Evolutionary conservation across 192 early-diverging fungal species (phyloP).

Genomic region (Backusella psychrophila): DNA sequence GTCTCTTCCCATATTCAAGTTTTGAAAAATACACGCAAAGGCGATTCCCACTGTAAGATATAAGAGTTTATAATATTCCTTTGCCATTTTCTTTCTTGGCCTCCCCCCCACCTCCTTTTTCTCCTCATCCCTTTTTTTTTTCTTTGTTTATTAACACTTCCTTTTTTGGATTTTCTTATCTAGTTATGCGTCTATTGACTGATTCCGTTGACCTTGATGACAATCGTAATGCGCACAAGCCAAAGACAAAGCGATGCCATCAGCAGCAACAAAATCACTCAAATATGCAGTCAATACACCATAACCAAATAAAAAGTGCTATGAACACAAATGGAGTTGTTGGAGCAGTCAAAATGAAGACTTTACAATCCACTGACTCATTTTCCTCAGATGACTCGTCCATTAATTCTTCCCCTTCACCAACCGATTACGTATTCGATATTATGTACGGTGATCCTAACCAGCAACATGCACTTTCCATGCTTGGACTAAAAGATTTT

Average conservation of each 20-base stretch:
- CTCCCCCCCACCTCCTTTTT: neutral
- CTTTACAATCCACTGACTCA: conserved; percentile 25
- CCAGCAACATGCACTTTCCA: conserved; percentile 14
- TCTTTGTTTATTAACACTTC: conserved; percentile 8
- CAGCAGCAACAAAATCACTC: neutral
- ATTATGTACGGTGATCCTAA: conserved; percentile 31
- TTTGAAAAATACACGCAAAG: conserved; percentile 68
- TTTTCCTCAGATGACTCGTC: conserved; percentile 39
- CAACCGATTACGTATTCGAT: conserved; percentile 40
- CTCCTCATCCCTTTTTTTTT: conserved; percentile 3
- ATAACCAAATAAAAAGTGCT: neutral
- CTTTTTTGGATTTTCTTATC: neutral
- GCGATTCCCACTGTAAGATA: conserved; percentile 48
- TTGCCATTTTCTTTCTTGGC: neutral
- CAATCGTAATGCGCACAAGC: conserved; percentile 10
- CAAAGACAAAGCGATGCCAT: conserved; percentile 3
- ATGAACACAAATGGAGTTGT: neutral
- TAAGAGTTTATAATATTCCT: neutral
- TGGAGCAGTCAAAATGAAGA: conserved; percentile 13
- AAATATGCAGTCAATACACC: neutral
- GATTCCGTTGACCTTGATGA: conserved; percentile 48
- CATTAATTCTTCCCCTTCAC: conserved; percentile 32
- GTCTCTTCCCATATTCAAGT: conserved; percentile 82
- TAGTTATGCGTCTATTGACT: conserved; percentile 49
- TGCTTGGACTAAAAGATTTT: conserved; percentile 35